phyloP scores from a whole-genome alignment of 352 stramenopile species.

The Pythium graminicola region DNA sequence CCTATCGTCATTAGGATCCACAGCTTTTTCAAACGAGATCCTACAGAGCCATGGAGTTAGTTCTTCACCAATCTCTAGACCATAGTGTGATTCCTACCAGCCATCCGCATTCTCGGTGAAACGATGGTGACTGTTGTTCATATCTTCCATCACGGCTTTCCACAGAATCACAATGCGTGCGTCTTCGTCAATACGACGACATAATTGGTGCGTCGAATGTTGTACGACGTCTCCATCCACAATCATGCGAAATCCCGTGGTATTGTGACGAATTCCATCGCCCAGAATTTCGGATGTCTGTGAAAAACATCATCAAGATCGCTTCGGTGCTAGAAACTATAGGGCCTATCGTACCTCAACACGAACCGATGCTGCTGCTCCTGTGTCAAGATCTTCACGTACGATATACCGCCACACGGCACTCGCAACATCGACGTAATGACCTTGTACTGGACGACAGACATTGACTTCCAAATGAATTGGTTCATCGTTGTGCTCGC shows the following conservation, averaged over 20 bases:
- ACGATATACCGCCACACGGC: constrained; percentile 14
- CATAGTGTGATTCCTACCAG: constrained; percentile 4
- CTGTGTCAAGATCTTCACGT: neutral
- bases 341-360: neutral
- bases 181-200: constrained; percentile 11
- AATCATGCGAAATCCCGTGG: neutral
- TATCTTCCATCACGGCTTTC: constrained; percentile 10
- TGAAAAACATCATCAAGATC: neutral
- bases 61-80: neutral
- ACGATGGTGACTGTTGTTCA: neutral
- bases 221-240: neutral
- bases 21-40: constrained; percentile 15
- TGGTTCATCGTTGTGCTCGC: neutral
- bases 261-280: constrained; percentile 7
- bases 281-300: constrained; percentile 6
- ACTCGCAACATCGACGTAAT: constrained; percentile 16
- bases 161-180: constrained; percentile 13
- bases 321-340: neutral
- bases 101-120: constrained; percentile 11
- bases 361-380: neutral
- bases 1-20: neutral
- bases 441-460: constrained; percentile 6
- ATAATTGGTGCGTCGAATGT: constrained; percentile 5
- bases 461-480: constrained; percentile 15
- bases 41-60: neutral